Evolutionary conservation across 139 green algal genomes (phyloP).

Genomic region (Raphidocelis subcapitata): DNA sequence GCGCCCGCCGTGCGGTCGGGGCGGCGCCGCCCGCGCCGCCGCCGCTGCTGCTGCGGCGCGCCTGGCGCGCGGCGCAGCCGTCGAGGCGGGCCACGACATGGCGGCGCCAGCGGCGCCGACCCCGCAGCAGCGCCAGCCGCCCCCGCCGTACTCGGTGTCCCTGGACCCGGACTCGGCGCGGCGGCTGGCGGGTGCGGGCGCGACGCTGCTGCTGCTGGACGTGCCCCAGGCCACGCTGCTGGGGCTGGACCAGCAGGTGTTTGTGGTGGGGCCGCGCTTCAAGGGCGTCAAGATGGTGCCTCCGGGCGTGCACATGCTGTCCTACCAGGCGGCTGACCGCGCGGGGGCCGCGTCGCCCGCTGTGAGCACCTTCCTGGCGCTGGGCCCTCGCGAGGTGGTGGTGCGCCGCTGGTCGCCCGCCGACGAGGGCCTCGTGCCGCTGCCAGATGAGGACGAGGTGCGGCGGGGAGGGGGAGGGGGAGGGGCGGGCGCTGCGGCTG

Average conservation of each 20-base stretch:
- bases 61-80: too few relatives aligned
- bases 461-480: not conserved
- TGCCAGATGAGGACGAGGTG: slow-evolving; percentile 69
- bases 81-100: too few relatives aligned
- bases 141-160: slow-evolving; percentile 56
- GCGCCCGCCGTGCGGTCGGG: too few relatives aligned
- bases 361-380: slow-evolving; percentile 4
- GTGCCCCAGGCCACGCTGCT: slow-evolving; percentile 67
- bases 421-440: slow-evolving; percentile 53
- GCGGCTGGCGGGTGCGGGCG: slow-evolving; percentile 53
- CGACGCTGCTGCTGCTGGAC: slow-evolving; percentile 71
- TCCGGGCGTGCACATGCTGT: slow-evolving; percentile 80
- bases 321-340: slow-evolving; percentile 52
- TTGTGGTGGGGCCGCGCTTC: slow-evolving; percentile 75
- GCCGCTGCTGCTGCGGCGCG: too few relatives aligned
- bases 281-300: slow-evolving; percentile 92
- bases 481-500: not conserved
- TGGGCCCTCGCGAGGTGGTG: slow-evolving; percentile 34
- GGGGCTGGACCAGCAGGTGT: slow-evolving; percentile 84
- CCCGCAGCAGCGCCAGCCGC: too few relatives aligned
- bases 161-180: slow-evolving; percentile 65
- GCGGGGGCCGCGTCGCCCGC: slow-evolving; percentile 18
- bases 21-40: too few relatives aligned
- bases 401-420: slow-evolving; percentile 57
- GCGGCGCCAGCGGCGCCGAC: too few relatives aligned